Evolutionary conservation across 306 rosid species (phyloP), one percentile per base, ranked within the genome.

Genomic region (Dalbergia cochinchinensis): DNA sequence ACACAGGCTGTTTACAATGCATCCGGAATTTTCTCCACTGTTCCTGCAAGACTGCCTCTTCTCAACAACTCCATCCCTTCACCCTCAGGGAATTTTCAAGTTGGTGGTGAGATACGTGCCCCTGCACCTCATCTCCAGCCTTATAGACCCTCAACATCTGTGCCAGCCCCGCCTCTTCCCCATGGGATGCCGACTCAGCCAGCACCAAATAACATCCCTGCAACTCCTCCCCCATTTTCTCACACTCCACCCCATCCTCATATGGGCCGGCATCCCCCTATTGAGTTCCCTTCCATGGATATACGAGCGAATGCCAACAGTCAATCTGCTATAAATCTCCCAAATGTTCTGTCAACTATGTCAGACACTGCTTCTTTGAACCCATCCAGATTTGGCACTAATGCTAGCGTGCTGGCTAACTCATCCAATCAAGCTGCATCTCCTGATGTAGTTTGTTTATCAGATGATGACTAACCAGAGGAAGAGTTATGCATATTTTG

Each of bases 91-190:
- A 88, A 65, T 69, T 82, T 73, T 76, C 97, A 72, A 78, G 74
- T 78, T 55, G 78, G 84, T 20, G 65, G 86, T 44, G 82, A 76
- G 69, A 72, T 90, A 26, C 97, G 92, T 14, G 78, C 88, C 57
- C 95, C 93, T 6, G 92, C 95, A 48, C 98, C 97, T 7, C 98
- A 94, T 85, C 87, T 89, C 61, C 91, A 81, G 70, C 84, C 90
- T 65, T 91, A 60, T 81, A 81, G 92, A 69, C 84, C 92, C 37
- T 44, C 87, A 13, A 59, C 87, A 53, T 39, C 87, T 53, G 62
- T 67, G 67, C 73, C 80, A 7, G 31, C 74, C 57, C 86, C 75
- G 33, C 16, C 76, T 69, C 68, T 34, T 74, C 78, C 7, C 4
- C 73, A 34, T 7, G 70, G 80, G 41, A 75, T 82, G 58, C 47